Conservation (phyloP, 257 asterid species). For the Solanum chiquidenum region DNA sequence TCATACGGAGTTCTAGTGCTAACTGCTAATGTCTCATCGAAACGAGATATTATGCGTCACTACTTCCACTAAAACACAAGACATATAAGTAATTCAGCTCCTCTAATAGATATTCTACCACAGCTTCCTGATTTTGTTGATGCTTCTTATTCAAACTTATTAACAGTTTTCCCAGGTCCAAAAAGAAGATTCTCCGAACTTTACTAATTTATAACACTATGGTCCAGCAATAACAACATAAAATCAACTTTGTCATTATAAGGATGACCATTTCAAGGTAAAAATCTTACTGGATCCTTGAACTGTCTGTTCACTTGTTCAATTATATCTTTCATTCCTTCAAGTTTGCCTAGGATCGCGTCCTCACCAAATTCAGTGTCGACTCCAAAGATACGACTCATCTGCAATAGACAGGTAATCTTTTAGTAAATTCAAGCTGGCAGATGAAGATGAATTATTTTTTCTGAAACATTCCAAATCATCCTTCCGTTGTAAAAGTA, state of each 20-base stretch:
- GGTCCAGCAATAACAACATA: not conserved
- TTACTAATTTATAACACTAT: not conserved
- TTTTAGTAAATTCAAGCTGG: not conserved
- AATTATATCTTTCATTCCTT: slow-evolving; percentile 92
- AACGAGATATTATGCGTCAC: not conserved
- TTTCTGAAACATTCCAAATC: not conserved
- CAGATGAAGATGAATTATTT: not conserved
- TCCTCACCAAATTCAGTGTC: slow-evolving; percentile 80
- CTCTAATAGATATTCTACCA: not conserved
- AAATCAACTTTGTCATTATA: not conserved
- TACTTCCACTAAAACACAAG: not conserved
- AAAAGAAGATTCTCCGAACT: not conserved
- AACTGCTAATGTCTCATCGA: not conserved
- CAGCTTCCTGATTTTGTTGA: not conserved
- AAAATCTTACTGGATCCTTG: slow-evolving; percentile 80
- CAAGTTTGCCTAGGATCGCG: slow-evolving; percentile 79
- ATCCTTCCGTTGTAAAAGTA: not conserved
- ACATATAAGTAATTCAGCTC: not conserved
- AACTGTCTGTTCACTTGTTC: slow-evolving; percentile 91
- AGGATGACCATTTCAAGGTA: not conserved
- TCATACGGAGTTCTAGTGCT: not conserved
- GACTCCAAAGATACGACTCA: slow-evolving; percentile 67
- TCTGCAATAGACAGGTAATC: slow-evolving; percentile 28
- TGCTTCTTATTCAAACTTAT: not conserved
- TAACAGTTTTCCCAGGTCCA: not conserved